Percentiles rank a stretch among this genome's conserved stretches.
These are phyloP conservation scores for Fonsecaea multimorphosa DNA, from an alignment of 2,329 filamentous ascomycete species.

Conservation along the genomic window DNA sequence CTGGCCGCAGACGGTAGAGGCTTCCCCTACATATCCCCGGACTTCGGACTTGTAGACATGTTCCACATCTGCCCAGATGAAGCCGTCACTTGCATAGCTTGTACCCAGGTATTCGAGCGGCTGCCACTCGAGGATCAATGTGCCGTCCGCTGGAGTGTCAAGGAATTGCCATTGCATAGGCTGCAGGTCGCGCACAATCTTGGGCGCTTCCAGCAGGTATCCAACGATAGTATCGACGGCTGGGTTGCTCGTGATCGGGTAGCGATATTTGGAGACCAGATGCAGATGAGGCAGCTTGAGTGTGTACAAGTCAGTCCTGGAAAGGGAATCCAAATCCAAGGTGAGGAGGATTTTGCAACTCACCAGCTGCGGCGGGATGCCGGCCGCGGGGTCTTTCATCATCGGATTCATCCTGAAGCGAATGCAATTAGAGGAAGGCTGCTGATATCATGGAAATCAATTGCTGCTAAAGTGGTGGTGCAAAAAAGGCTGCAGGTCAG, in stretches of 20 bases:
- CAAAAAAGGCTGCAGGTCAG: background rate
- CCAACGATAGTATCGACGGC: conserved; percentile 78
- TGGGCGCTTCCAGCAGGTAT: conserved; percentile 81
- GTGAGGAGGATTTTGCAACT: conserved; percentile 26
- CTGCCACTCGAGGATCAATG: conserved; percentile 87
- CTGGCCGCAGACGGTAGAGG: conserved; percentile 53
- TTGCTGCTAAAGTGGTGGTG: background rate
- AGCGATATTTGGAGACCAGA: conserved; percentile 81
- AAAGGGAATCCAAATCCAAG: background rate
- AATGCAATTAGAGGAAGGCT: background rate
- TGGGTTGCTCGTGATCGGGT: conserved; percentile 73
- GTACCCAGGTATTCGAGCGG: conserved; percentile 72
- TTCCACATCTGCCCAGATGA: conserved; percentile 86
- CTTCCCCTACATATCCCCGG: conserved; percentile 66
- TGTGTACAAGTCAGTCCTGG: conserved; percentile 21
- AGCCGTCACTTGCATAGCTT: conserved; percentile 88
- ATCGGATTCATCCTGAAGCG: conserved; percentile 29
- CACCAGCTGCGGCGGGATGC: conserved; percentile 55
- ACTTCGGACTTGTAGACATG: conserved; percentile 76
- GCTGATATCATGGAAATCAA: background rate
- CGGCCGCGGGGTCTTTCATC: conserved; percentile 56
- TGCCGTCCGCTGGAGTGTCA: conserved; percentile 79
- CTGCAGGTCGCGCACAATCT: conserved; percentile 81
- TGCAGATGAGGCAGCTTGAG: conserved; percentile 85
- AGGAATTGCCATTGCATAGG: conserved; percentile 95